Conservation (phyloP, 495 filamentous ascomycete genomes). For the Trichoderma parareesei region DNA sequence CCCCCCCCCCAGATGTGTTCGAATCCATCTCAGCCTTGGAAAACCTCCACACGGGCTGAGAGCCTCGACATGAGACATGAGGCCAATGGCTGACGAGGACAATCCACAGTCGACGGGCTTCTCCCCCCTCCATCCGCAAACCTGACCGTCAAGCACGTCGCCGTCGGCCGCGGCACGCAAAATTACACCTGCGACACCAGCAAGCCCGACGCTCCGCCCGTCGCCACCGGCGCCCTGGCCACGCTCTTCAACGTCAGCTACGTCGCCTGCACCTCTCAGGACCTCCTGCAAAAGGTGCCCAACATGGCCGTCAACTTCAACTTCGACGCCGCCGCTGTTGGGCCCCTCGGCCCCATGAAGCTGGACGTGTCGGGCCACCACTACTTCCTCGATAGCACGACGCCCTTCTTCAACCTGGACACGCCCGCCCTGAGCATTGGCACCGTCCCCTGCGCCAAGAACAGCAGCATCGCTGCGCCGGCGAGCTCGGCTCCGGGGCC, state of each 20-base stretch:
- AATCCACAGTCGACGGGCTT: conserved; percentile 23
- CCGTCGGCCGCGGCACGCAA: conserved; percentile 79
- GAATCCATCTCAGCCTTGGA: conserved; percentile 8
- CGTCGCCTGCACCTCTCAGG: conserved; percentile 56
- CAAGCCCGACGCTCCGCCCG: conserved; percentile 50
- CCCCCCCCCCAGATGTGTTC: not conserved
- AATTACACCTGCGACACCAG: conserved; percentile 79
- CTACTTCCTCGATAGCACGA: conserved; percentile 58
- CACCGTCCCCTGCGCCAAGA: conserved; percentile 55
- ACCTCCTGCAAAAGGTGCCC: conserved; percentile 50
- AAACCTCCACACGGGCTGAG: not conserved
- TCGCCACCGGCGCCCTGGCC: conserved; percentile 65
- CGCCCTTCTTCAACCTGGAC: conserved; percentile 74
- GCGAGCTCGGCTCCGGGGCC: conserved; percentile 43
- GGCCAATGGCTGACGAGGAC: conserved; percentile 21
- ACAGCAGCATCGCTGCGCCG: conserved; percentile 48
- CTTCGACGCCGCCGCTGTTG: conserved; percentile 23
- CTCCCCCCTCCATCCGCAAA: conserved; percentile 47
- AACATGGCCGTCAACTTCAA: conserved; percentile 48
- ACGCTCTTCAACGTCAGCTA: conserved; percentile 85
- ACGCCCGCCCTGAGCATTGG: conserved; percentile 44
- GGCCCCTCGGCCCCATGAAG: conserved; percentile 41
- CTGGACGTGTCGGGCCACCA: conserved; percentile 66
- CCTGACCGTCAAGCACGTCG: conserved; percentile 62
- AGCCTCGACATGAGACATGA: conserved; percentile 15